These are phyloP conservation scores for Sonneratia caseolaris DNA, from an alignment of 345 rosid species.

Conservation along the genomic window DNA sequence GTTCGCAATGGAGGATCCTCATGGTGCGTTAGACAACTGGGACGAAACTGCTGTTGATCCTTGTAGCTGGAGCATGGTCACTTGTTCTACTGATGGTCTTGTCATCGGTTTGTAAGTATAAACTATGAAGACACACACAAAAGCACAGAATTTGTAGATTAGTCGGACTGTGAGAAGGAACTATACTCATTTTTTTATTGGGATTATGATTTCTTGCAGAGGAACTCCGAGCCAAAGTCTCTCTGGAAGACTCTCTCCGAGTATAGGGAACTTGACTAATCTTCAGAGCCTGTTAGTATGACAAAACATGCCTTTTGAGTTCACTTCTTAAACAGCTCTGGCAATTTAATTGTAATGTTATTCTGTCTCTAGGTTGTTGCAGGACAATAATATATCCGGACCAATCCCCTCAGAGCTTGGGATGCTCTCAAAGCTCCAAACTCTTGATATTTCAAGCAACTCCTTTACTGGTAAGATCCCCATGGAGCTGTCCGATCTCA, in stretches of 20 bases:
- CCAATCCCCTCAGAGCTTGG: constrained; percentile 62
- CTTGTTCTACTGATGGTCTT: constrained; percentile 60
- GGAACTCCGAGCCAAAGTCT: constrained; percentile 84
- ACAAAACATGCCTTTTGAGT: constrained; percentile 2
- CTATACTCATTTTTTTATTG: neutral
- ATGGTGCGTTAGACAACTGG: constrained; percentile 61
- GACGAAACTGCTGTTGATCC: constrained; percentile 91
- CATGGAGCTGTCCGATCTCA: constrained; percentile 31
- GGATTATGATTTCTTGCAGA: constrained; percentile 27
- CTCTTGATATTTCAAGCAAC: constrained; percentile 79
- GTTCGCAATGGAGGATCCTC: constrained; percentile 51
- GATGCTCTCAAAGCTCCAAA: constrained; percentile 52
- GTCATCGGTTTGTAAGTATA: constrained; percentile 61
- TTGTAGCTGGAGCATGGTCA: constrained; percentile 78
- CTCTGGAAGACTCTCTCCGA: constrained; percentile 61
- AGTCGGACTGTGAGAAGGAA: neutral
- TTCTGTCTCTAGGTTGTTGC: constrained; percentile 9
- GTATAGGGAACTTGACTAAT: constrained; percentile 68
- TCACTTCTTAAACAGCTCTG: too few species aligned
- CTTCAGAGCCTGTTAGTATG: constrained; percentile 69
- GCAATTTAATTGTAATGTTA: neutral
- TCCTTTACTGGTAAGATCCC: constrained; percentile 59
- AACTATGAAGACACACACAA: neutral
- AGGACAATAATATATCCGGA: constrained; percentile 74
- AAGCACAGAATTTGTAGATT: neutral